Evolutionary conservation across 495 filamentous ascomycete species (phyloP).

Genomic region (Talaromyces adpressus): DNA sequence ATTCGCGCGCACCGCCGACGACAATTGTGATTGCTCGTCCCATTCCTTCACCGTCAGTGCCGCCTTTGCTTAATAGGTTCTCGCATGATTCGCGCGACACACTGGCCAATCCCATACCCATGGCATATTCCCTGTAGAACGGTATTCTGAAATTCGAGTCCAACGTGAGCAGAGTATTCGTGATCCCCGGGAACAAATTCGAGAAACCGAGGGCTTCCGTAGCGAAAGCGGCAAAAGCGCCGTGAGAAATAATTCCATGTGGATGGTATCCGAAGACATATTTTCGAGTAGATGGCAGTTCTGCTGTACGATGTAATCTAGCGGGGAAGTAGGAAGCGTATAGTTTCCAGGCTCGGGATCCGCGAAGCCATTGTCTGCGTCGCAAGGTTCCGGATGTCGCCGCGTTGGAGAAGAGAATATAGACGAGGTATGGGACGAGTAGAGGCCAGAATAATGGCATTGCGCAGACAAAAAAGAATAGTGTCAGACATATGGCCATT

Average conservation of each 20-base stretch:
- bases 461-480: conserved; percentile 86
- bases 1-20: conserved; percentile 86
- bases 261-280: conserved; percentile 99
- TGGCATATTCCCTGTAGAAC: conserved; percentile 85
- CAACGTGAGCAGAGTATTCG: conserved; percentile 81
- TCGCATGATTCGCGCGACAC: conserved; percentile 88
- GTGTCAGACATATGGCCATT: conserved; percentile 64
- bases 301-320: conserved; percentile 71
- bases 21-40: conserved; percentile 95
- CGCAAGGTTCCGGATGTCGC: conserved; percentile 65
- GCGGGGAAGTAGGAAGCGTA: conserved; percentile 93
- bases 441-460: conserved; percentile 90
- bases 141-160: conserved; percentile 91
- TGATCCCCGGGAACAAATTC: conserved; percentile 91
- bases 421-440: conserved; percentile 82
- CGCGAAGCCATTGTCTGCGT: conserved; percentile 66
- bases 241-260: conserved; percentile 93
- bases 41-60: conserved; percentile 77
- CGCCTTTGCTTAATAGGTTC: conserved; percentile 74
- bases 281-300: conserved; percentile 72
- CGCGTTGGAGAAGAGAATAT: conserved; percentile 70
- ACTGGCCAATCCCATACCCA: conserved; percentile 77
- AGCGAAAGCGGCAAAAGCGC: conserved; percentile 85
- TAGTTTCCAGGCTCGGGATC: conserved; percentile 73
- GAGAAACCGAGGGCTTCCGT: conserved; percentile 89